Evolutionary conservation across 441 rosid genomes (phyloP).

Genomic region (Cnidoscolus chayamansa): DNA sequence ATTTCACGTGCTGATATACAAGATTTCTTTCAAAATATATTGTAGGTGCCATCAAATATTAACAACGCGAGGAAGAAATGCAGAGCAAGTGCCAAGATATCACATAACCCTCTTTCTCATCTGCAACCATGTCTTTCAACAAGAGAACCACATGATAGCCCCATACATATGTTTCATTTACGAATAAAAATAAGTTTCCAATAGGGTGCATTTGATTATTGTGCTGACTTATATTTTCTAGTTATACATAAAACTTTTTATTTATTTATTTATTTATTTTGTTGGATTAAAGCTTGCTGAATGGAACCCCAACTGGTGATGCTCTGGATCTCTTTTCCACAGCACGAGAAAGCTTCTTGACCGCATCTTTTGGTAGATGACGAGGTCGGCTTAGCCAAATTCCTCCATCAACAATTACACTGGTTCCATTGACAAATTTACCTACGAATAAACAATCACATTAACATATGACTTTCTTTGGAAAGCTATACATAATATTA

Average conservation of each 20-base stretch:
- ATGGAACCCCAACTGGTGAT: conserved; percentile 56
- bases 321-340: conserved; percentile 71
- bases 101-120: neutral
- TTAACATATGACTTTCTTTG: neutral
- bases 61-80: neutral
- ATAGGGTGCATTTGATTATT: neutral
- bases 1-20: neutral
- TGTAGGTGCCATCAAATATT: no score
- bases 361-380: conserved; percentile 50
- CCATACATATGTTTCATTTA: neutral
- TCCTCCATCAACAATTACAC: no score
- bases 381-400: no score
- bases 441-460: conserved; percentile 38
- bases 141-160: neutral
- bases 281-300: conserved; percentile 51
- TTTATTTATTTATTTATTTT: no score
- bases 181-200: neutral
- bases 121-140: neutral
- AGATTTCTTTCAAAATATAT: neutral
- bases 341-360: conserved; percentile 64
- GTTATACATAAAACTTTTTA: no score
- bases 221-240: no score
- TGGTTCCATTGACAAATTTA: conserved; percentile 64
- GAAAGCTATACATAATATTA: neutral
- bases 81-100: neutral